Percentiles rank a stretch among this genome's conserved stretches.
These are phyloP conservation scores for Ophiostoma piceae DNA, from an alignment of 2,329 filamentous ascomycete genomes.

Conservation along the genomic window DNA sequence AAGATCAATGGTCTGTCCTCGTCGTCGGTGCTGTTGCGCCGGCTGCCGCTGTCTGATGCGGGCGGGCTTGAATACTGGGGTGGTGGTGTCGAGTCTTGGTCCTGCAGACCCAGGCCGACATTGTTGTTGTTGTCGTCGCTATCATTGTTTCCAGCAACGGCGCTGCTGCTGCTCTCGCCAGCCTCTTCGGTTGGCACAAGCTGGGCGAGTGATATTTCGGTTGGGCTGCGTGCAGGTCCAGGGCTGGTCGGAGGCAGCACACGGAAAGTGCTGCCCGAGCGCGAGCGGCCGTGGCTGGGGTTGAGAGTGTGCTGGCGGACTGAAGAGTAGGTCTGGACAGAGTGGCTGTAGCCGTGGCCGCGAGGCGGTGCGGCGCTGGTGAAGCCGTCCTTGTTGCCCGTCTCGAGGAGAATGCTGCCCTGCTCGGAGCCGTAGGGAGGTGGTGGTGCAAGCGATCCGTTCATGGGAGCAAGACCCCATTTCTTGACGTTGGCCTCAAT, in stretches of 20 bases:
- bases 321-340: conserved; percentile 40
- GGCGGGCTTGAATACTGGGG: conserved; percentile 66
- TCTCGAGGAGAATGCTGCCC: conserved; percentile 89
- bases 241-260: conserved; percentile 74
- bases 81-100: conserved; percentile 60
- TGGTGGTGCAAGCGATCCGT: conserved; percentile 86
- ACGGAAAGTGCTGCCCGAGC: conserved; percentile 68
- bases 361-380: conserved; percentile 37
- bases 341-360: conserved; percentile 43
- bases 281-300: conserved; percentile 65
- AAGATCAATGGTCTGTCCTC: conserved; percentile 51
- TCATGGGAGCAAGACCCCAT: conserved; percentile 95
- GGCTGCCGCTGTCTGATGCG: conserved; percentile 53
- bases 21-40: conserved; percentile 53
- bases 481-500: conserved; percentile 99
- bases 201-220: conserved; percentile 90
- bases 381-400: conserved; percentile 62
- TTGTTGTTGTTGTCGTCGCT: conserved; percentile 25
- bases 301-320: conserved; percentile 41
- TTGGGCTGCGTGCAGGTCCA: conserved; percentile 83
- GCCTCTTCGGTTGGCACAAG: conserved; percentile 65
- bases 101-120: conserved; percentile 46
- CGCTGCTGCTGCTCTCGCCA: conserved; percentile 59
- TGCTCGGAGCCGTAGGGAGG: conserved; percentile 96
- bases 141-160: conserved; percentile 29